These are phyloP conservation scores for Trichoderma oligosporum DNA, from an alignment of 2,329 filamentous ascomycete species.

Conservation along the genomic window DNA sequence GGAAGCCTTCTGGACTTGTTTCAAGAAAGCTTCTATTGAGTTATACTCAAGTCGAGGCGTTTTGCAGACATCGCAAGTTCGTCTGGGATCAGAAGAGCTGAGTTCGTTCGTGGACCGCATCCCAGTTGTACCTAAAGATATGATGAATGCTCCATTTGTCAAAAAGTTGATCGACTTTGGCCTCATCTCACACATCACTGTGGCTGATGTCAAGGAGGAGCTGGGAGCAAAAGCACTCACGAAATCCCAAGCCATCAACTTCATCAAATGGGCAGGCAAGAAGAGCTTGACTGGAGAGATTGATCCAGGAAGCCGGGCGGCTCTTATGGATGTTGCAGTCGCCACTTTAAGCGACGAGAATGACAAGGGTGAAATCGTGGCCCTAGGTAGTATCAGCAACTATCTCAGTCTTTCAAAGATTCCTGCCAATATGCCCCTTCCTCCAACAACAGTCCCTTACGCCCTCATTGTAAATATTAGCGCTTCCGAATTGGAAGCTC, in stretches of 20 bases:
- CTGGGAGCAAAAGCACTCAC: conserved; percentile 77
- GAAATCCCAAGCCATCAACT: conserved; percentile 72
- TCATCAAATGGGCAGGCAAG: conserved; percentile 77
- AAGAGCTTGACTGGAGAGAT: conserved; percentile 71
- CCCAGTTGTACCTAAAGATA: conserved; percentile 73
- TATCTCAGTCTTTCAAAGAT: conserved; percentile 77
- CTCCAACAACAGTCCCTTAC: conserved; percentile 78
- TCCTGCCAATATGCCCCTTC: conserved; percentile 74
- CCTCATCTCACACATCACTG: conserved; percentile 80
- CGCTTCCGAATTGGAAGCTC: conserved; percentile 65
- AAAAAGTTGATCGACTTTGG: conserved; percentile 78
- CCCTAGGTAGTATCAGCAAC: conserved; percentile 68
- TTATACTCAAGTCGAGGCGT: conserved; percentile 86
- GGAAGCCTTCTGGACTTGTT: conserved; percentile 94
- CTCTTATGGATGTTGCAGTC: conserved; percentile 76
- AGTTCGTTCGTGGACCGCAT: conserved; percentile 80
- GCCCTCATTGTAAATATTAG: conserved; percentile 71
- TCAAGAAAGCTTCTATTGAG: conserved; percentile 76
- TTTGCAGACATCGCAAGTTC: conserved; percentile 76
- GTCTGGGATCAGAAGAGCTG: conserved; percentile 65
- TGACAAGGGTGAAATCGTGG: conserved; percentile 66
- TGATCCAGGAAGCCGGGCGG: conserved; percentile 62
- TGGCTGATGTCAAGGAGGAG: conserved; percentile 79
- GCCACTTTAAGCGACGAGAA: conserved; percentile 61
- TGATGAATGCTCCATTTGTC: conserved; percentile 73